These are phyloP conservation scores for Talaromyces sp. DNA, from an alignment of 2,329 filamentous ascomycete genomes.

Conservation along the genomic window DNA sequence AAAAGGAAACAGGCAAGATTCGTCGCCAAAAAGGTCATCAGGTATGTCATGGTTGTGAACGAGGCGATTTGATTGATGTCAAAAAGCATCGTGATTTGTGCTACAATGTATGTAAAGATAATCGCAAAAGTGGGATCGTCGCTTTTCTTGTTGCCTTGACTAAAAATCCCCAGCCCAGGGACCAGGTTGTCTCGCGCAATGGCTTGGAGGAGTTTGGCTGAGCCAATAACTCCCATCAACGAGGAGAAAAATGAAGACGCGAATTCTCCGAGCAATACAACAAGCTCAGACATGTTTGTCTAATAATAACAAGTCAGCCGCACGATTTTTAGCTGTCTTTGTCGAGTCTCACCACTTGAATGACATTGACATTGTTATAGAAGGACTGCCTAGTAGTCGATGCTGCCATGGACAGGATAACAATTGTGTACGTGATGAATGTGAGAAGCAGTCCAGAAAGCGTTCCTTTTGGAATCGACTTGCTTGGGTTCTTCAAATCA, in stretches of 20 bases:
- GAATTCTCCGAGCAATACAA: slow-evolving; percentile 76
- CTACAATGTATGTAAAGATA: slow-evolving; percentile 65
- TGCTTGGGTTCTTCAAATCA: slow-evolving; percentile 75
- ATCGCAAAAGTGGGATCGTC: slow-evolving; percentile 76
- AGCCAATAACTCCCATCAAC: slow-evolving; percentile 79
- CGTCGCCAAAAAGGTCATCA: slow-evolving; percentile 87
- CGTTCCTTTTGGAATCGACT: slow-evolving; percentile 78
- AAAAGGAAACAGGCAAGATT: slow-evolving; percentile 82
- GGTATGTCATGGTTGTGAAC: slow-evolving; percentile 83
- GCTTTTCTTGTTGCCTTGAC: slow-evolving; percentile 62
- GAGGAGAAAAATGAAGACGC: slow-evolving; percentile 79
- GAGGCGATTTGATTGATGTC: slow-evolving; percentile 85
- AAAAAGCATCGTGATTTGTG: slow-evolving; percentile 73
- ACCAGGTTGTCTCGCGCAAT: slow-evolving; percentile 72
- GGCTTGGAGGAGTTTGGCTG: slow-evolving; percentile 78
- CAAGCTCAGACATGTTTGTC: slow-evolving; percentile 66
- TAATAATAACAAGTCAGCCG: slow-evolving; percentile 16
- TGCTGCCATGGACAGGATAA: slow-evolving; percentile 71
- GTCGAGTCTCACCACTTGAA: slow-evolving; percentile 54
- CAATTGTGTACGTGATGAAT: slow-evolving; percentile 67
- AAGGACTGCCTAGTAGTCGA: slow-evolving; percentile 70
- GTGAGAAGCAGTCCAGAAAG: slow-evolving; percentile 71
- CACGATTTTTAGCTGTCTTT: not conserved
- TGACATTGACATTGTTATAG: slow-evolving; percentile 68
- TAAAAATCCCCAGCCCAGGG: slow-evolving; percentile 68